Evolutionary conservation across 305 asterid genomes (phyloP).

Genomic region (Galium porrigens): DNA sequence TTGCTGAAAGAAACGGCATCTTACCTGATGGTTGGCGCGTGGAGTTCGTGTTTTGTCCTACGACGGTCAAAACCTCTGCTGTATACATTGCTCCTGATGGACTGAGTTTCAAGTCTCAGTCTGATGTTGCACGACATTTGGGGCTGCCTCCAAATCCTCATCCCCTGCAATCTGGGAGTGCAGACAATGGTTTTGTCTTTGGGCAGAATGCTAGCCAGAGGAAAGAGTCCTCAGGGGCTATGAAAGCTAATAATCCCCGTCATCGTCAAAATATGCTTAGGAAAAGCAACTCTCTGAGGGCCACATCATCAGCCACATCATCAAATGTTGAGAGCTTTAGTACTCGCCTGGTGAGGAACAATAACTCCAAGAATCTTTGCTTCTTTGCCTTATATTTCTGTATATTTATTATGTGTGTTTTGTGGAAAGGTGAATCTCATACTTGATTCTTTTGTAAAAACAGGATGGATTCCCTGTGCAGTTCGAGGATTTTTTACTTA

Average conservation of each 20-base stretch:
- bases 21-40: constrained; percentile 76
- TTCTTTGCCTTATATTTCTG: constrained; percentile 6
- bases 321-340: constrained; percentile 23
- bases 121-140: constrained; percentile 61
- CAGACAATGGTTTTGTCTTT: constrained; percentile 24
- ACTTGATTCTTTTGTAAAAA: constrained; percentile 17
- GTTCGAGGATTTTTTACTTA: constrained; percentile 67
- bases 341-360: constrained; percentile 8
- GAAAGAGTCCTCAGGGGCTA: constrained; percentile 33
- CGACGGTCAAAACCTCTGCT: constrained; percentile 40
- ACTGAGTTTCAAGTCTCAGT: constrained; percentile 48
- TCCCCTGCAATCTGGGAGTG: constrained; percentile 28
- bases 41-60: constrained; percentile 46
- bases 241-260: constrained; percentile 23
- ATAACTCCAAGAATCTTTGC: constrained; percentile 14
- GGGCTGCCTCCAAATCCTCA: constrained; percentile 38
- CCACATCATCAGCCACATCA: constrained; percentile 26
- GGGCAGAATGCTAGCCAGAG: constrained; percentile 26
- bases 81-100: constrained; percentile 66
- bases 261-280: constrained; percentile 30
- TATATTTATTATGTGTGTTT: not conserved
- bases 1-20: constrained; percentile 51
- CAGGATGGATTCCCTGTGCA: constrained; percentile 86
- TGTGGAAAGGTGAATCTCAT: constrained; percentile 9
- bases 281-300: constrained; percentile 20